Evolutionary conservation across 1,139 yeast species (phyloP).

Genomic region (Taiozyma onychis): DNA sequence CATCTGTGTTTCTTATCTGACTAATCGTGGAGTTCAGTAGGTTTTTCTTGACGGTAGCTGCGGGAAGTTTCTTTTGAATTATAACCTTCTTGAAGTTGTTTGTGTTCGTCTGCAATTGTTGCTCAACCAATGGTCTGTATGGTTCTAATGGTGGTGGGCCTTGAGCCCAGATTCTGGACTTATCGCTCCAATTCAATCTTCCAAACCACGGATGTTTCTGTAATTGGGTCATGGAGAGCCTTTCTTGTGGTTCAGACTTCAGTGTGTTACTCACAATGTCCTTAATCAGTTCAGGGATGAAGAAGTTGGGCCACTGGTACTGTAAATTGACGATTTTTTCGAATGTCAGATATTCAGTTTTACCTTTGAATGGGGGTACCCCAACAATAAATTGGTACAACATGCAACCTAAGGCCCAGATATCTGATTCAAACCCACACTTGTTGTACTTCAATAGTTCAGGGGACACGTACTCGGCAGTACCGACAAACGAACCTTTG

Average conservation of each 20-base stretch:
- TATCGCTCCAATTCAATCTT: constrained; percentile 58
- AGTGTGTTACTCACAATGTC: constrained; percentile 51
- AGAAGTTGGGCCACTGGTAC: constrained; percentile 49
- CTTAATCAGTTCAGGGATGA: constrained; percentile 39
- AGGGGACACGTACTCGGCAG: constrained; percentile 80
- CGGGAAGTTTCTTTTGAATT: constrained; percentile 15
- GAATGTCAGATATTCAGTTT: constrained; percentile 69
- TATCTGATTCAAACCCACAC: constrained; percentile 70
- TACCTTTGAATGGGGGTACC: constrained; percentile 74
- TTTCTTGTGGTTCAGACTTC: constrained; percentile 53
- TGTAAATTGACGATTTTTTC: constrained; percentile 60
- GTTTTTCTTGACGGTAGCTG: constrained; percentile 31
- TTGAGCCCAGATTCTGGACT: constrained; percentile 59
- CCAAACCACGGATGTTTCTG: constrained; percentile 73
- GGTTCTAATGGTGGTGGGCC: constrained; percentile 71
- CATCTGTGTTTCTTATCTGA: constrained; percentile 16
- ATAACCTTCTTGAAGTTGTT: constrained; percentile 11
- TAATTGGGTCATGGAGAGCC: constrained; percentile 61
- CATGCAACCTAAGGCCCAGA: constrained; percentile 83
- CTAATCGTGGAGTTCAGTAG: constrained; percentile 25
- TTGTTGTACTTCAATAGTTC: constrained; percentile 63
- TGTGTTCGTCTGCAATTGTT: constrained; percentile 13
- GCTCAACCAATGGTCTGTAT: constrained; percentile 37
- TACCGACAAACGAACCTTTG: constrained; percentile 70
- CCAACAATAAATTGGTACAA: constrained; percentile 73